Evolutionary conservation across 1,284 basidiomycete genomes (phyloP).

Genomic region (Apiotrichum akiyoshidainum): DNA sequence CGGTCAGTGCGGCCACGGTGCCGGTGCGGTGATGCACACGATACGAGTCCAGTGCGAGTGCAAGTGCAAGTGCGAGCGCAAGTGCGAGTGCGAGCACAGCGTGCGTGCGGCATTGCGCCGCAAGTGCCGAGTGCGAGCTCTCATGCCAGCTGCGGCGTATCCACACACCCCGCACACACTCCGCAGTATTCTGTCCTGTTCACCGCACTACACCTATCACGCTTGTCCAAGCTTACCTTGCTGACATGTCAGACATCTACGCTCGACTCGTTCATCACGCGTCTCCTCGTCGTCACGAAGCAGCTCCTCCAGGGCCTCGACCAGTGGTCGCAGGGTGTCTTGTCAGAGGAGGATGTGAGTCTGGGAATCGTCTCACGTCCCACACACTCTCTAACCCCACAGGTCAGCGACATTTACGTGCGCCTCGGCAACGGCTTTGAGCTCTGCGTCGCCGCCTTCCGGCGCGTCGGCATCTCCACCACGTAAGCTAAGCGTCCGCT

Average conservation of each 20-base stretch:
- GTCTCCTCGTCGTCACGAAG: constrained; percentile 91
- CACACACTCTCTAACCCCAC: constrained; percentile 18
- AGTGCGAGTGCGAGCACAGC: too few relatives aligned
- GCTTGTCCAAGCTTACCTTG: too few relatives aligned
- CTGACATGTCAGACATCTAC: constrained; percentile 24
- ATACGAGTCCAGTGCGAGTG: neutral
- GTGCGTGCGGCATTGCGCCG: too few relatives aligned
- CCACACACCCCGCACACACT: neutral
- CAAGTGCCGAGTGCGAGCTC: too few relatives aligned
- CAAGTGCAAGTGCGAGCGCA: neutral
- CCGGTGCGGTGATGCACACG: too few relatives aligned
- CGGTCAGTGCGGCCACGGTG: constrained; percentile 5
- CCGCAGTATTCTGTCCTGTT: neutral
- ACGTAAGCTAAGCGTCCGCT: constrained; percentile 58
- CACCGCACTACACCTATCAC: neutral
- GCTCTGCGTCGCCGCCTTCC: constrained; percentile 83
- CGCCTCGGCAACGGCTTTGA: constrained; percentile 97
- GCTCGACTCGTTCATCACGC: constrained; percentile 81
- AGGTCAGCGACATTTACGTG: constrained; percentile 96
- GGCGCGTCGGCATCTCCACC: constrained; percentile 83
- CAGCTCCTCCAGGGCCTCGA: constrained; percentile 87
- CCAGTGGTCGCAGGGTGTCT: constrained; percentile 73
- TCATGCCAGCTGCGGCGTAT: neutral
- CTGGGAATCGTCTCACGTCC: too few relatives aligned
- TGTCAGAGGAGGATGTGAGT: constrained; percentile 62